Percentiles rank a stretch among this genome's conserved stretches.
Evolutionary conservation across 192 early-diverging fungal species (phyloP).

Genomic region (Entrophospora sp.): DNA sequence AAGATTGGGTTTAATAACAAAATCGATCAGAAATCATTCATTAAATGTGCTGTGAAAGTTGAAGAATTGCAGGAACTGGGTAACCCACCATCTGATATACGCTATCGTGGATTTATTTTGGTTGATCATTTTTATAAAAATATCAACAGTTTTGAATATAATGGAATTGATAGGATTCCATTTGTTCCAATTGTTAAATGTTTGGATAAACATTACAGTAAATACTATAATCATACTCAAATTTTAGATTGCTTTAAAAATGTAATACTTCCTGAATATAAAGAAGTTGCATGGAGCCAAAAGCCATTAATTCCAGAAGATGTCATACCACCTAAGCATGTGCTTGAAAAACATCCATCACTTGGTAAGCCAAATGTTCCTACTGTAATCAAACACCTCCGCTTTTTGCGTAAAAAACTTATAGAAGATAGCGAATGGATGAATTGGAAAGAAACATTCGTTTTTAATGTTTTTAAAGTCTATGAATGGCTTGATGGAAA

Average conservation of each 20-base stretch:
- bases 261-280: neutral
- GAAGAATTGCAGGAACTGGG: neutral
- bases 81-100: neutral
- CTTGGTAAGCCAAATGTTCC: neutral
- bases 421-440: neutral
- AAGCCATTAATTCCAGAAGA: neutral
- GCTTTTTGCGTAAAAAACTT: neutral
- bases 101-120: neutral
- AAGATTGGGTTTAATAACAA: neutral
- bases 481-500: neutral
- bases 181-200: neutral
- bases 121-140: constrained; percentile 6
- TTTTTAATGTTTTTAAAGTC: neutral
- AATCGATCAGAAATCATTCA: neutral
- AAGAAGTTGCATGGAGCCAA: constrained; percentile 6
- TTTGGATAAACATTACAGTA: neutral
- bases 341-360: neutral
- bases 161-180: neutral
- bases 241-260: neutral
- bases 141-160: neutral
- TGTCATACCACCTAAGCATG: neutral
- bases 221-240: neutral
- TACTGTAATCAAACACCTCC: neutral
- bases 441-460: neutral
- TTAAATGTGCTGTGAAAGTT: neutral